phyloP scores from a whole-genome alignment of 1,139 yeast genomes.

The Magnusiomyces suaveolens region DNA sequence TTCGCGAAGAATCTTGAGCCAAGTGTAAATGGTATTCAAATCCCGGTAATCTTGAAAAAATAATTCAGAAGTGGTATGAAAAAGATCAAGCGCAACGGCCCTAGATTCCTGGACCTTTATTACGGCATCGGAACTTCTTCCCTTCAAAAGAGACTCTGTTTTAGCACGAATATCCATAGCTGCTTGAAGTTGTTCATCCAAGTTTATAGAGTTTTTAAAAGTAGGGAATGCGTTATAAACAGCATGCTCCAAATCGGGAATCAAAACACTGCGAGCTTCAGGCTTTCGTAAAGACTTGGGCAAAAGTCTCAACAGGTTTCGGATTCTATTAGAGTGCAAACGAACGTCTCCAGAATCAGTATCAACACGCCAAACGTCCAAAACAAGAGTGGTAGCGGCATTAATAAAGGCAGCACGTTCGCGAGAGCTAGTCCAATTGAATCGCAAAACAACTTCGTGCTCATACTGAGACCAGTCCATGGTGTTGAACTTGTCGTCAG shows the following conservation, averaged over 20 bases:
- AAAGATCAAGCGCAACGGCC: background rate
- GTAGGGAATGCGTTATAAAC: constrained; percentile 25
- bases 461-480: constrained; percentile 36
- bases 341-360: constrained; percentile 27
- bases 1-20: constrained; percentile 52
- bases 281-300: constrained; percentile 25
- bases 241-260: constrained; percentile 28
- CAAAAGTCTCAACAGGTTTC: constrained; percentile 25
- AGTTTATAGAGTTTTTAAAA: background rate
- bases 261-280: constrained; percentile 19
- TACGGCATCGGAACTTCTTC: background rate
- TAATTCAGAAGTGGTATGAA: constrained; percentile 19
- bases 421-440: constrained; percentile 24
- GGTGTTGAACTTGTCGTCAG: constrained; percentile 4
- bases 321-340: constrained; percentile 21
- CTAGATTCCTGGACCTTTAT: constrained; percentile 6
- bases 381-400: constrained; percentile 27
- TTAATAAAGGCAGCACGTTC: constrained; percentile 24
- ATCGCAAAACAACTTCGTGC: constrained; percentile 45
- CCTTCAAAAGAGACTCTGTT: background rate
- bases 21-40: constrained; percentile 55
- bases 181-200: background rate
- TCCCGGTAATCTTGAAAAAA: constrained; percentile 69
- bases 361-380: constrained; percentile 34
- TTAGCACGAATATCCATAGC: background rate